These are phyloP conservation scores for Striga hermonthica DNA, from an alignment of 305 asterid species.

Conservation along the genomic window DNA sequence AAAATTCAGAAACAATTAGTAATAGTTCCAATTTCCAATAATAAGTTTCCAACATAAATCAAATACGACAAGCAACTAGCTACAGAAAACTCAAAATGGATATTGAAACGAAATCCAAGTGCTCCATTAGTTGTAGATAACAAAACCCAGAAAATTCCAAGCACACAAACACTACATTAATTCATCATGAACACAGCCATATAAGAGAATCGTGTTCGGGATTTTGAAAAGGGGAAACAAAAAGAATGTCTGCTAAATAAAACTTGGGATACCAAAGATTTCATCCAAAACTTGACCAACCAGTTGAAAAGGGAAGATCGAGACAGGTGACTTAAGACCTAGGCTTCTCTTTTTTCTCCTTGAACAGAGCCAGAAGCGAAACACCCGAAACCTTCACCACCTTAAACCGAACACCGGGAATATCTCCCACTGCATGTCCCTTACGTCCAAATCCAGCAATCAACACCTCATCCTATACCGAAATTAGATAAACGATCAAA, in stretches of 20 bases:
- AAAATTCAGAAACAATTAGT: neutral
- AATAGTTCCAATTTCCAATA: neutral
- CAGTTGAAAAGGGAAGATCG: neutral
- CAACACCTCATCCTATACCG: conserved; percentile 71
- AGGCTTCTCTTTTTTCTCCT: conserved; percentile 89
- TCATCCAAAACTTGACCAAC: conserved; percentile 26
- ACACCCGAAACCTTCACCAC: conserved; percentile 89
- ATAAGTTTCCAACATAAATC: no score
- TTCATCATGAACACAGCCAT: conserved; percentile 8
- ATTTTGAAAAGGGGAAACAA: neutral
- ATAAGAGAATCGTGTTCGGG: conserved; percentile 4
- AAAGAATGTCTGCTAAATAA: conserved; percentile 11
- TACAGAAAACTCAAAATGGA: neutral
- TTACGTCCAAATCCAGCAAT: conserved; percentile 87
- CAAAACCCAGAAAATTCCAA: neutral
- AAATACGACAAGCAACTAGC: no score
- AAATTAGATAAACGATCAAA: neutral
- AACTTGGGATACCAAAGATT: conserved; percentile 14
- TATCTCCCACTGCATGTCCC: conserved; percentile 92
- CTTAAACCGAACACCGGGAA: conserved; percentile 83
- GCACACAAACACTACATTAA: conserved; percentile 4
- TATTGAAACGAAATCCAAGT: neutral
- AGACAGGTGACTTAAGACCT: conserved; percentile 41
- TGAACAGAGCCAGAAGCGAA: conserved; percentile 83
- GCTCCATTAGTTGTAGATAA: neutral